Conservation (phyloP, 129 eudicot species). For the Heracleum sosnowskyi region DNA sequence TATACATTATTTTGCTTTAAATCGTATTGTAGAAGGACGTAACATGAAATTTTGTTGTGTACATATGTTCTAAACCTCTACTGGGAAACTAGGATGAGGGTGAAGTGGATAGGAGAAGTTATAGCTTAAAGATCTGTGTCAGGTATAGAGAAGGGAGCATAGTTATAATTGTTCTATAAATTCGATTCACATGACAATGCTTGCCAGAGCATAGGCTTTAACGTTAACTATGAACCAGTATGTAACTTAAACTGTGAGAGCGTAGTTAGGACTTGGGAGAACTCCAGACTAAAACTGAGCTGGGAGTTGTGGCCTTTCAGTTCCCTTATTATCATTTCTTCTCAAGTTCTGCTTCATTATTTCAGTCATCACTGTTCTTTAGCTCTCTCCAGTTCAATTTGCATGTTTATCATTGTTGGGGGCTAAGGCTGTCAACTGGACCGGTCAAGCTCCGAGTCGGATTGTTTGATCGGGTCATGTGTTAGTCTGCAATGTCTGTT, state of each 20-base stretch:
- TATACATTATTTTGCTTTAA: background rate
- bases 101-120: background rate
- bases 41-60: background rate
- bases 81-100: background rate
- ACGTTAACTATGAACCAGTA: background rate
- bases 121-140: background rate
- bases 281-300: background rate
- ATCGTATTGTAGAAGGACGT: background rate
- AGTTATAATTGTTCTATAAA: background rate
- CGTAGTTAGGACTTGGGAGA: no score
- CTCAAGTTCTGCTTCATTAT: background rate
- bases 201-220: background rate
- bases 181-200: background rate
- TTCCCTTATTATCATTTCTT: background rate
- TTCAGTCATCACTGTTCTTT: background rate
- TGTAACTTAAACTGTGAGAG: background rate
- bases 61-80: background rate
- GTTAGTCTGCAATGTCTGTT: background rate
- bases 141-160: background rate
- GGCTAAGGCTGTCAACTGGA: background rate
- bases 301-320: background rate
- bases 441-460: background rate
- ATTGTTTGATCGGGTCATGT: background rate
- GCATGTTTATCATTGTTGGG: background rate
- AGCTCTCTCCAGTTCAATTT: background rate